phyloP scores from a whole-genome alignment of 331 rosid genomes.

The Malus hybrid region DNA sequence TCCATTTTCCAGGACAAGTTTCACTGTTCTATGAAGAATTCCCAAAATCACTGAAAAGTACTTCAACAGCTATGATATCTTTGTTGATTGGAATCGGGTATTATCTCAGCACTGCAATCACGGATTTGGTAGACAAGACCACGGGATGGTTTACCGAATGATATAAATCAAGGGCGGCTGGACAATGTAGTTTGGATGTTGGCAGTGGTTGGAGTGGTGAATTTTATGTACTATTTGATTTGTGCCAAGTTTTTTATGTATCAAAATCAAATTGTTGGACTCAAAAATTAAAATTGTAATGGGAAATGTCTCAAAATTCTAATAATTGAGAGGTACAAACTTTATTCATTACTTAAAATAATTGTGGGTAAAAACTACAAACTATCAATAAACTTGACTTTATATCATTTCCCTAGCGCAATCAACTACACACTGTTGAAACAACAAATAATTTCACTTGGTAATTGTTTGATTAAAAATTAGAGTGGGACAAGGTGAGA shows the following conservation, averaged over 20 bases:
- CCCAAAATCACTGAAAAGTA: constrained; percentile 15
- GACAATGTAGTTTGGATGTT: constrained; percentile 23
- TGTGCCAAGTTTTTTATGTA: constrained; percentile 16
- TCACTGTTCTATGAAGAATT: constrained; percentile 17
- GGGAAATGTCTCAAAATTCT: background rate
- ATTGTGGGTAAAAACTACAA: too few relatives aligned
- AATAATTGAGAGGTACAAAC: background rate
- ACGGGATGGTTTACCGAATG: constrained; percentile 19
- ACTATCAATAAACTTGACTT: too few relatives aligned
- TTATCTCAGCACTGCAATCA: constrained; percentile 9
- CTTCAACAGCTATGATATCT: constrained; percentile 17
- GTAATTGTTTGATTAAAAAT: too few relatives aligned
- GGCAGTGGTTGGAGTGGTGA: constrained; percentile 5
- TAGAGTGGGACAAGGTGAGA: too few relatives aligned
- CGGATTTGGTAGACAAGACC: background rate
- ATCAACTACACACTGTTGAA: too few relatives aligned
- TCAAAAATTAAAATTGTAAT: background rate
- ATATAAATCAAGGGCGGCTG: constrained; percentile 24
- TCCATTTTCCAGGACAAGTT: constrained; percentile 3
- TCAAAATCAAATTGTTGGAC: background rate
- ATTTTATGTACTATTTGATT: constrained; percentile 14
- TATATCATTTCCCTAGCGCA: too few relatives aligned
- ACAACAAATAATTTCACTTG: too few relatives aligned
- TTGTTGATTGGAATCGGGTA: constrained; percentile 15
- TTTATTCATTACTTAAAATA: too few relatives aligned